These are phyloP conservation scores for Ogataea methanolica DNA, from an alignment of 805 yeast genomes.

Conservation along the genomic window DNA sequence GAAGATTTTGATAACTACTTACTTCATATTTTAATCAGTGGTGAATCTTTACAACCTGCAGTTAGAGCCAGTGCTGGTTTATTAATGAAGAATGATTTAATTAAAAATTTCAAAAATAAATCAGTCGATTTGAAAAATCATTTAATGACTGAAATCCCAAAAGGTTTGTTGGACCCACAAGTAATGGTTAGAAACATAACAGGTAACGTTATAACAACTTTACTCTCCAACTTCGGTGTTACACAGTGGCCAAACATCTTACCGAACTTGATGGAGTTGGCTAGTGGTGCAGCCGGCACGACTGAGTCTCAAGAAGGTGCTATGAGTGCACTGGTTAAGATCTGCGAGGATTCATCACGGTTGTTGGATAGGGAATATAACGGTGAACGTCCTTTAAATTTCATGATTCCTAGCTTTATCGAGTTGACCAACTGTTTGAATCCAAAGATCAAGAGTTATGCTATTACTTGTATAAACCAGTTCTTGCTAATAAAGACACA, in stretches of 20 bases:
- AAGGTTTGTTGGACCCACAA: conserved; percentile 49
- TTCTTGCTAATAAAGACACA: conserved; percentile 69
- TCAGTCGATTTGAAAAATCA: conserved; percentile 29
- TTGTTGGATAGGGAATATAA: conserved; percentile 60
- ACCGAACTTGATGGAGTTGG: conserved; percentile 62
- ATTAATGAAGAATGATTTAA: conserved; percentile 71
- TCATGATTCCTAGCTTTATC: conserved; percentile 62
- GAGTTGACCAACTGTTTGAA: conserved; percentile 39
- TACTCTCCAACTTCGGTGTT: conserved; percentile 65
- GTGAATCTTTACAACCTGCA: conserved; percentile 43
- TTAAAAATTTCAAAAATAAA: conserved; percentile 32
- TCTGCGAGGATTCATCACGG: conserved; percentile 82
- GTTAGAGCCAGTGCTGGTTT: conserved; percentile 87
- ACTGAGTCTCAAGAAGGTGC: conserved; percentile 62
- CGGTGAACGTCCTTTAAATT: conserved; percentile 63
- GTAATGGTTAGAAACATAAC: conserved; percentile 78
- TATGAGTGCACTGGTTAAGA: conserved; percentile 73
- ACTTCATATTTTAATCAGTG: conserved; percentile 58
- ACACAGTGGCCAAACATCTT: conserved; percentile 70
- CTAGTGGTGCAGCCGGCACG: conserved; percentile 41
- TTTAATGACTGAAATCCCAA: conserved; percentile 32
- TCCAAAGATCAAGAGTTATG: conserved; percentile 51
- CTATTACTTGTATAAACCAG: conserved; percentile 71
- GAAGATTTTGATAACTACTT: conserved; percentile 82
- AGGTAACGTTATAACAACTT: conserved; percentile 83